Evolutionary conservation across 2,329 filamentous ascomycete species (phyloP).

Genomic region (Pyrenophora graminea): DNA sequence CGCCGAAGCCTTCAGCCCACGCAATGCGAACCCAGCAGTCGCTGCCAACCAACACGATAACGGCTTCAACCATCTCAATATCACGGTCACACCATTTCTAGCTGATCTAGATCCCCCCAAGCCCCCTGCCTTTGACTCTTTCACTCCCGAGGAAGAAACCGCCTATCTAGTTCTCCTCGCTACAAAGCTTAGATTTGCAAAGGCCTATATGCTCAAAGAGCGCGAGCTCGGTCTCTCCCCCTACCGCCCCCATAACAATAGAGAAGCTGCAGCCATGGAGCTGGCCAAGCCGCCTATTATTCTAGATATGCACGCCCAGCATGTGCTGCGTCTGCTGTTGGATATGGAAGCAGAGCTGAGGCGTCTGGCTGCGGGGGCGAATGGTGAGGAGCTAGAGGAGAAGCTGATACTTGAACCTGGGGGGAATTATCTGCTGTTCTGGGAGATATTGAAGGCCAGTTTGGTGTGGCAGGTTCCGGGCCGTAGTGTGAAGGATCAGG

Average conservation of each 20-base stretch:
- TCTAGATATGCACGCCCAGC: neutral
- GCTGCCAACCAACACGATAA: slow-evolving; percentile 1
- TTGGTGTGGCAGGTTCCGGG: slow-evolving; percentile 1
- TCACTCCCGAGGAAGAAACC: neutral
- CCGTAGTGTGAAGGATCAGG: neutral
- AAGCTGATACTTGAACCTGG: neutral
- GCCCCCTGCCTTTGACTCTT: no score
- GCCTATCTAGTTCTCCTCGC: neutral
- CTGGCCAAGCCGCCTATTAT: neutral
- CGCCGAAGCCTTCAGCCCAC: neutral
- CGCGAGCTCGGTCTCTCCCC: neutral
- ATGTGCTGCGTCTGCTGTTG: neutral
- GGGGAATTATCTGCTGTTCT: neutral
- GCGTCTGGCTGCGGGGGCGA: neutral
- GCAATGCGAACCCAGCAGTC: slow-evolving; percentile 1
- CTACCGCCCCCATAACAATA: neutral
- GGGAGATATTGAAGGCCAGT: neutral
- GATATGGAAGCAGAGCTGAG: neutral
- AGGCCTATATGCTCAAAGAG: neutral
- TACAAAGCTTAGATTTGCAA: neutral
- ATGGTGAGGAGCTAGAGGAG: neutral
- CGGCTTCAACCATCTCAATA: neutral
- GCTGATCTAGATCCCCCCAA: no score
- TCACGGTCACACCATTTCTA: neutral
- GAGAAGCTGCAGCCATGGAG: neutral